phyloP scores from a whole-genome alignment of 1,284 basidiomycete genomes.

The Lignosus rhinocerotis region DNA sequence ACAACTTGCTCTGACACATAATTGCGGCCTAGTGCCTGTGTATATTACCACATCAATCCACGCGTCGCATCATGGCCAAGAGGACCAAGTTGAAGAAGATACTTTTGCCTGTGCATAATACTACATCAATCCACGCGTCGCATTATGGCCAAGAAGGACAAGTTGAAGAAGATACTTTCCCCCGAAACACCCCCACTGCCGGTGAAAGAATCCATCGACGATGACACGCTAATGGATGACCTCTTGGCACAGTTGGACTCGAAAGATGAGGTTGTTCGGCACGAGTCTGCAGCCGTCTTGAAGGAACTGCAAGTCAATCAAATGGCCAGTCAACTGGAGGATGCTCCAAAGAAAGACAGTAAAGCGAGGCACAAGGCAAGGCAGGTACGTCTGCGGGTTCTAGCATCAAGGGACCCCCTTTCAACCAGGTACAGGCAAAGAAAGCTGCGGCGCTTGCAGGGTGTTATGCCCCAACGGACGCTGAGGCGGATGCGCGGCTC shows the following conservation, averaged over 20 bases:
- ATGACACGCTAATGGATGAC: slow-evolving; percentile 68
- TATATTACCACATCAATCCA: not conserved
- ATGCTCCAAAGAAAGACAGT: slow-evolving; percentile 59
- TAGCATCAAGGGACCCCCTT: not conserved
- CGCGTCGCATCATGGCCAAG: slow-evolving; percentile 43
- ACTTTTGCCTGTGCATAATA: too few relatives aligned
- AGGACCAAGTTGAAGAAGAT: slow-evolving; percentile 54
- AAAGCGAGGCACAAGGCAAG: slow-evolving; percentile 78
- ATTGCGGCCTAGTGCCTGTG: too few relatives aligned
- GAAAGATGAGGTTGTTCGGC: slow-evolving; percentile 48
- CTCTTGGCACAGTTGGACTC: slow-evolving; percentile 74
- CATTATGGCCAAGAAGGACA: slow-evolving; percentile 53
- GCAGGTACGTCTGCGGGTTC: slow-evolving; percentile 51
- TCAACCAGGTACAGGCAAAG: slow-evolving; percentile 54
- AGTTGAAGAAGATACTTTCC: slow-evolving; percentile 47
- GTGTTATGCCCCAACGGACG: slow-evolving; percentile 57
- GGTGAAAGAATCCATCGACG: slow-evolving; percentile 28
- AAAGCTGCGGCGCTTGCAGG: slow-evolving; percentile 74
- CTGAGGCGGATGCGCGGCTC: slow-evolving; percentile 63
- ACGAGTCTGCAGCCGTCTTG: slow-evolving; percentile 50
- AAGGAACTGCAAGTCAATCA: slow-evolving; percentile 47
- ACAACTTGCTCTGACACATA: not conserved
- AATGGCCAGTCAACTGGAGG: slow-evolving; percentile 40
- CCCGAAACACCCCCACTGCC: slow-evolving; percentile 25
- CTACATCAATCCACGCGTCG: not conserved